Evolutionary conservation across 2,329 filamentous ascomycete genomes (phyloP), one percentile per base, ranked within the genome.

Genomic region (Huntiella moniliformis): DNA sequence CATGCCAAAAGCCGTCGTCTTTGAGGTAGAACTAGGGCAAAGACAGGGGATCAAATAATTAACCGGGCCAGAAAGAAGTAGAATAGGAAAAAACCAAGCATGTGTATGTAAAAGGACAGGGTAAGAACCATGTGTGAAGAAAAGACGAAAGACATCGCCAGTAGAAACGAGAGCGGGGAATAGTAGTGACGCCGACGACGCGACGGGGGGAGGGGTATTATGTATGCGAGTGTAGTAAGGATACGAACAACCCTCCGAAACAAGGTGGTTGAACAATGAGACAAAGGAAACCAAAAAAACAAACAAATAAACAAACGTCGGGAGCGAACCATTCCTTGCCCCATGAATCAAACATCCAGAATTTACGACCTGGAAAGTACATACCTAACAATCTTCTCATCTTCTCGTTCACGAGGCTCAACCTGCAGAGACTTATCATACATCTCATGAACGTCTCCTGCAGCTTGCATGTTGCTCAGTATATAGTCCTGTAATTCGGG

Each of bases 331-430:
- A 42, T 7, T 22, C 16, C 22, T 15, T 12, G 13, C 13, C 11
- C 39, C 18, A 15, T 8, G 12, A 31, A 42, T 31, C 5, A 28
- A 28, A 13, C 39, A 28, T 31, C 13, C n/a, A 12, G 38, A 40
- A n/a, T 42, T 42, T 35, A 49, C 37, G 35, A 37, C 37, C 47
- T 38, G 36, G 47, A 53, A 53, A 55, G 44, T 52, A 70, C 74
- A 57, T 78, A 93, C 87, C 91, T 92, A 60, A 94, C 88, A 70
- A 98, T 96, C 72, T 96, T 96, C 67, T 98, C 91, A 59, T 98
- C 91, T 67, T 98, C 91, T 56, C 91, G 75, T 67, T 98, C 91
- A 56, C 91, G 75, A 52, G 91, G 91, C 61, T 98, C 91, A 50
- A 98, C 79, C 57, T 79, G 73, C 64, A 98, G 68, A 65, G 86